These are phyloP conservation scores for Lignosus rhinocerotis DNA, from an alignment of 1,284 basidiomycete species.

Conservation along the genomic window DNA sequence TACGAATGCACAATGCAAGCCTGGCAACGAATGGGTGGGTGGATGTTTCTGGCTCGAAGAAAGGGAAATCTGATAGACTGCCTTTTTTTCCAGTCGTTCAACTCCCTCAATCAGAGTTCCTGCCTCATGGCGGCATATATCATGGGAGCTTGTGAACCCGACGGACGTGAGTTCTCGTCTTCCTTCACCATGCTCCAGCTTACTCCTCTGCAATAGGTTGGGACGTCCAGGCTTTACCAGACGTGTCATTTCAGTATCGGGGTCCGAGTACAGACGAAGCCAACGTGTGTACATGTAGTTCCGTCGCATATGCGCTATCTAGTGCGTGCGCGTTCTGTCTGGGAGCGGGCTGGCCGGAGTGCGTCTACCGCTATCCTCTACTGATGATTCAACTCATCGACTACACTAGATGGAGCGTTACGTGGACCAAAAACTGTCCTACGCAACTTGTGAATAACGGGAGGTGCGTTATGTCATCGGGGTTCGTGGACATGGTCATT, in stretches of 20 bases:
- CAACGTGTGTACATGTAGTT: constrained; percentile 40
- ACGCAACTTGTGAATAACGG: not conserved
- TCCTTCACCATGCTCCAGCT: no score
- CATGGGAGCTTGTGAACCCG: constrained; percentile 38
- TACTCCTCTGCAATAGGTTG: not conserved
- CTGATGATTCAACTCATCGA: not conserved
- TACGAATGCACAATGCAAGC: constrained; percentile 4
- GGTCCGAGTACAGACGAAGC: constrained; percentile 4
- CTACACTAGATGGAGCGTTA: constrained; percentile 28
- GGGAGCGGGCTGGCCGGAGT: constrained; percentile 26
- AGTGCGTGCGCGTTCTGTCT: constrained; percentile 45
- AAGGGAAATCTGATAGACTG: not conserved
- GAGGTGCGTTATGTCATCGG: not conserved
- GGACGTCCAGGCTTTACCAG: not conserved
- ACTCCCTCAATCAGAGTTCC: constrained; percentile 38
- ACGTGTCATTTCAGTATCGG: constrained; percentile 13
- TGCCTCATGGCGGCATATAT: constrained; percentile 46
- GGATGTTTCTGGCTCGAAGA: not conserved
- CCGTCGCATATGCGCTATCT: constrained; percentile 41
- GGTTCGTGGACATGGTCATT: no score
- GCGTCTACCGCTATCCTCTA: not conserved
- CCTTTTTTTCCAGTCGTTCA: constrained; percentile 31
- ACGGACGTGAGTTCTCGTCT: constrained; percentile 31
- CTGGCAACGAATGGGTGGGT: constrained; percentile 1
- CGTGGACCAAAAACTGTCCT: constrained; percentile 6